A percentile compares a stretch with the other conserved stretches of the same genome.
phyloP scores from a whole-genome alignment of 2,329 filamentous ascomycete species.

The Aspergillus niger region DNA sequence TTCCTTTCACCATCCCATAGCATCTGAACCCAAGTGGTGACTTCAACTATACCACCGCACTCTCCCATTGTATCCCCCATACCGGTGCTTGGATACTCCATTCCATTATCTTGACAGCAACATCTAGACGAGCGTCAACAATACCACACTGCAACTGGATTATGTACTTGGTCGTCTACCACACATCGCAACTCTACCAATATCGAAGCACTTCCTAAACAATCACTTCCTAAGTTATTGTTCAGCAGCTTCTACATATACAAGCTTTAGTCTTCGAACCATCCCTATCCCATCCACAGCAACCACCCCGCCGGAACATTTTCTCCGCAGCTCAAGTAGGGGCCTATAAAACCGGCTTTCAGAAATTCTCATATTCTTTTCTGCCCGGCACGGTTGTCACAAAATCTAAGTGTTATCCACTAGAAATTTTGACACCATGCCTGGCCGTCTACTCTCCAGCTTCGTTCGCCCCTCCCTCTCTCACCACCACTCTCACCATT shows the following conservation, averaged over 20 bases:
- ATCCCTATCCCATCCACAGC: not conserved
- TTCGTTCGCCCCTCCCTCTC: slow-evolving; percentile 40
- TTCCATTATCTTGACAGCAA: not conserved
- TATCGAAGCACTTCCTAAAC: slow-evolving; percentile 30
- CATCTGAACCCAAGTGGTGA: not conserved
- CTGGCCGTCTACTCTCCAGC: slow-evolving; percentile 44
- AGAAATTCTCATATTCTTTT: not conserved
- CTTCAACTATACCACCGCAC: not conserved
- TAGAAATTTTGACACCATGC: slow-evolving; percentile 33
- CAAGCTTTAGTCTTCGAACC: not conserved
- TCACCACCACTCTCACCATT: slow-evolving; percentile 25
- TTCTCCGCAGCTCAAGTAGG: not conserved
- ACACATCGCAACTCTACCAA: slow-evolving; percentile 24
- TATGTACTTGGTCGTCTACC: slow-evolving; percentile 25
- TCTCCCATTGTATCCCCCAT: not conserved
- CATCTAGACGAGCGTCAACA: not conserved
- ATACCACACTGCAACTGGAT: slow-evolving; percentile 12
- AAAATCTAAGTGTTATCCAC: not conserved
- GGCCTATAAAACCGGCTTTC: not conserved
- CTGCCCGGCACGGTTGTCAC: not conserved
- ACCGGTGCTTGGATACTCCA: not conserved
- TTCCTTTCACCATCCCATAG: not conserved
- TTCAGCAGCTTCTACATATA: not conserved
- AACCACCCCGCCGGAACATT: no score
- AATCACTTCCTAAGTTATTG: not conserved